phyloP scores from a whole-genome alignment of 2,329 filamentous ascomycete genomes.

The Aspergillus puulaauensis region DNA sequence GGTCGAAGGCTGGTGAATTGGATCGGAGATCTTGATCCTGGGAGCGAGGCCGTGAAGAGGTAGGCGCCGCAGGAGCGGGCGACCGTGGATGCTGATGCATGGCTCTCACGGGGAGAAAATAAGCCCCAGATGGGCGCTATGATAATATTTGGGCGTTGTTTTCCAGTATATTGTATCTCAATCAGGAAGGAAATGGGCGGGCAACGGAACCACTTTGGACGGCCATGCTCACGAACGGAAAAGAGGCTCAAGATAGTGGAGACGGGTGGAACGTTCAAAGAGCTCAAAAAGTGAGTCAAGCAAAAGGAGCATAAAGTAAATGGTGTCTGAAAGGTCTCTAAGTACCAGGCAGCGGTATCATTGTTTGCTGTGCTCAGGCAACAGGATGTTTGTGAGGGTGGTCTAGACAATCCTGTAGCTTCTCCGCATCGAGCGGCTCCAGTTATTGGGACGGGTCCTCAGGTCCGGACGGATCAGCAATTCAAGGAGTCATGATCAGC shows the following conservation, averaged over 20 bases:
- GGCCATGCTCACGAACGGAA: constrained; percentile 41
- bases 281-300: constrained; percentile 8
- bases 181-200: constrained; percentile 37
- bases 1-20: constrained; percentile 55
- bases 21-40: constrained; percentile 64
- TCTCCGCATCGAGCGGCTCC: constrained; percentile 39
- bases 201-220: constrained; percentile 28
- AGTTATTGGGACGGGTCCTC: constrained; percentile 26
- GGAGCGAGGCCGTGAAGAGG: constrained; percentile 68
- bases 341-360: constrained; percentile 22
- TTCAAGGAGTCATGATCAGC: constrained; percentile 25
- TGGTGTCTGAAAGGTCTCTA: constrained; percentile 9
- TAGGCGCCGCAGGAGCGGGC: constrained; percentile 70
- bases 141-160: constrained; percentile 5
- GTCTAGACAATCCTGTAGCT: constrained; percentile 35
- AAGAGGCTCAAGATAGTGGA: constrained; percentile 3
- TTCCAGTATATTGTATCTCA: constrained; percentile 18
- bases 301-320: constrained; percentile 13
- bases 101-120: constrained; percentile 24
- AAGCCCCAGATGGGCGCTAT: neutral
- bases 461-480: constrained; percentile 25
- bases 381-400: constrained; percentile 28
- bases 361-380: constrained; percentile 27
- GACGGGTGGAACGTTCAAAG: constrained; percentile 4
- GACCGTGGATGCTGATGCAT: constrained; percentile 93